Evolutionary conservation across 192 early-diverging fungal species (phyloP), one percentile per base, ranked within the genome.

Genomic region (Linnemannia hyalina): DNA sequence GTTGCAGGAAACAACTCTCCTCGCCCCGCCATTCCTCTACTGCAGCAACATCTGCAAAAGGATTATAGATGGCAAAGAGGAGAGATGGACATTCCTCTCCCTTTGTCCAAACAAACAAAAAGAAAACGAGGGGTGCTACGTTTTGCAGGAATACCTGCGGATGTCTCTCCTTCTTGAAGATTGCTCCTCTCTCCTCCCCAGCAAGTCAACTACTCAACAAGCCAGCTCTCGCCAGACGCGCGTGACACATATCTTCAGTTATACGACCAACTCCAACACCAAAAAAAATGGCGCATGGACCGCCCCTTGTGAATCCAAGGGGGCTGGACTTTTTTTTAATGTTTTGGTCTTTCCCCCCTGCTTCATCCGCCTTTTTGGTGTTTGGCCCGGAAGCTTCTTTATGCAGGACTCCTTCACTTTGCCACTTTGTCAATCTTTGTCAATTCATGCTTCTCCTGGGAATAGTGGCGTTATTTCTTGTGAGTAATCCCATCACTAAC

Each of bases 231-330:
- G 60, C 60, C 60, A 4, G 60, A 65, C 60, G 29, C 26, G 60
- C 60, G 60, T 65, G 60, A 65, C 60, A 65, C 26, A 26, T 13
- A 65, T 29, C 54, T 10, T 63, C 26, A 2, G n/a, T 4, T 65
- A 32, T 65, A 65, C 60, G 8, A 32, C 60, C n/a, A 13, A 10
- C 29, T 65, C 60, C 10, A 40, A 75, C n/a, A 75, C n/a, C 15
- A 35, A 46, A 63, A n/a, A 65, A 36, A 65, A 36, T 5, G 75
- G 36, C 69, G 77, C 77, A 70, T 71, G 70, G 77, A 60, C 77
- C 77, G 36, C 77, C 47, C 75, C 46, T 46, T 47, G 38, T 71
- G 38, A 54, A 60, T 80, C 70, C 78, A 55, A 65, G 63, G n/a
- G n/a, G 77, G n/a, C 74, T 75, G 32, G 18, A 60, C 75, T 68